phyloP scores from a whole-genome alignment of 2,329 filamentous ascomycete species.

The Aspergillus nomiae region DNA sequence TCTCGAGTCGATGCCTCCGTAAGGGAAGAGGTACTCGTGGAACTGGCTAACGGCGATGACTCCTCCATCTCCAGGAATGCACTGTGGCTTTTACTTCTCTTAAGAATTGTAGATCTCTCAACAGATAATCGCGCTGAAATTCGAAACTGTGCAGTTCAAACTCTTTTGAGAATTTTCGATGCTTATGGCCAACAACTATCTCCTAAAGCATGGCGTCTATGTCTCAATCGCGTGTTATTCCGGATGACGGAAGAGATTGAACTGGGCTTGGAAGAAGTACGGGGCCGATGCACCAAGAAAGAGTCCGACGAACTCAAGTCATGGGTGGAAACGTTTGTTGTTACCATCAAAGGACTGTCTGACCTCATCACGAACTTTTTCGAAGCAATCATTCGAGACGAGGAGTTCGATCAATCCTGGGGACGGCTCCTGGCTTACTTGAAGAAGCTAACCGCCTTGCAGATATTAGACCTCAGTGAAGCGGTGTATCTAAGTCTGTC shows the following conservation, averaged over 20 bases:
- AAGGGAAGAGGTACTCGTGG: slow-evolving; percentile 59
- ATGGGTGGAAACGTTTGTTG: slow-evolving; percentile 74
- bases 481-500: slow-evolving; percentile 69
- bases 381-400: slow-evolving; percentile 66
- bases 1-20: slow-evolving; percentile 45
- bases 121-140: slow-evolving; percentile 43
- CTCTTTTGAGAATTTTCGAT: slow-evolving; percentile 86
- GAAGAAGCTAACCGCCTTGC: slow-evolving; percentile 62
- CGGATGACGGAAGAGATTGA: slow-evolving; percentile 73
- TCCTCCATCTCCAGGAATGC: slow-evolving; percentile 57
- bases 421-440: slow-evolving; percentile 71
- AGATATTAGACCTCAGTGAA: slow-evolving; percentile 70
- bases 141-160: slow-evolving; percentile 75
- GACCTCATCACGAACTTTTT: slow-evolving; percentile 76
- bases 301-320: slow-evolving; percentile 47
- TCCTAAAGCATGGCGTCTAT: slow-evolving; percentile 79
- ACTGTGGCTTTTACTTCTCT: slow-evolving; percentile 38
- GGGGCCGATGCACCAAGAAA: slow-evolving; percentile 18
- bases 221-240: slow-evolving; percentile 79
- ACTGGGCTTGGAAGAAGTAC: slow-evolving; percentile 40
- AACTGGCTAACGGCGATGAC: slow-evolving; percentile 61
- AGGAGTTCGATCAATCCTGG: slow-evolving; percentile 74
- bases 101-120: slow-evolving; percentile 42
- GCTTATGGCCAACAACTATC: slow-evolving; percentile 81
- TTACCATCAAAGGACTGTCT: slow-evolving; percentile 72